Evolutionary conservation across 805 yeast genomes (phyloP).

Genomic region (Ogataea degrootiae): DNA sequence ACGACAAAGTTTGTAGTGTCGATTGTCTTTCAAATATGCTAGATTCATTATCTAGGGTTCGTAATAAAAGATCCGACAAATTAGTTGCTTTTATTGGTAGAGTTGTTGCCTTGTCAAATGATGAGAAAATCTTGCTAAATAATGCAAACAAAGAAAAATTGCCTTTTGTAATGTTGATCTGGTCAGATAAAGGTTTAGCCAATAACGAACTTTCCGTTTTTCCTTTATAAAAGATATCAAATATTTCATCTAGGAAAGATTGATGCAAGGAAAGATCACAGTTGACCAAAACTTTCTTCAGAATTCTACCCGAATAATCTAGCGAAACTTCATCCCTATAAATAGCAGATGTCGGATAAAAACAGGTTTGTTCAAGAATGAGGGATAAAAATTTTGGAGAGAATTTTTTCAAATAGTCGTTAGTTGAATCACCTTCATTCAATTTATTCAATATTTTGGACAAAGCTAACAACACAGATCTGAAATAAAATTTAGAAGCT

Average conservation of each 20-base stretch:
- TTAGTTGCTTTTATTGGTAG: slow-evolving; percentile 19
- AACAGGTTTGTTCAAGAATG: slow-evolving; percentile 7
- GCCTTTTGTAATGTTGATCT: slow-evolving; percentile 17
- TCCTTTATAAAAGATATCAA: slow-evolving; percentile 32
- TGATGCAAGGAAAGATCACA: slow-evolving; percentile 42
- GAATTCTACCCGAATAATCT: slow-evolving; percentile 37
- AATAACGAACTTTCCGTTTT: slow-evolving; percentile 9
- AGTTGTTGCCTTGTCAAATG: slow-evolving; percentile 40
- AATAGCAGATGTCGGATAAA: slow-evolving; percentile 9
- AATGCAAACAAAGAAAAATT: slow-evolving; percentile 35
- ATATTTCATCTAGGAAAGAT: slow-evolving; percentile 35
- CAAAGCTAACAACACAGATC: slow-evolving; percentile 21
- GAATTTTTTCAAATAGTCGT: slow-evolving; percentile 38
- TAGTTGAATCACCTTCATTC: slow-evolving; percentile 10
- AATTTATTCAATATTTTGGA: slow-evolving; percentile 17
- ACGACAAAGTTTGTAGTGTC: slow-evolving; percentile 50
- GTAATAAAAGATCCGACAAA: slow-evolving; percentile 13
- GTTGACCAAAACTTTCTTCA: slow-evolving; percentile 38
- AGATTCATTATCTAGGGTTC: slow-evolving; percentile 15
- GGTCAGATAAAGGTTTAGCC: slow-evolving; percentile 12
- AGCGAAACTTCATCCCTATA: slow-evolving; percentile 23
- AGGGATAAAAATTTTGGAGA: slow-evolving; percentile 34
- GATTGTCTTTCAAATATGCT: slow-evolving; percentile 41
- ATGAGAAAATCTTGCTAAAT: slow-evolving; percentile 45
- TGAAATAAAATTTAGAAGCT: slow-evolving; percentile 18